Evolutionary conservation across 2,329 filamentous ascomycete genomes (phyloP).

Genomic region (Ophiocordyceps unilateralis): DNA sequence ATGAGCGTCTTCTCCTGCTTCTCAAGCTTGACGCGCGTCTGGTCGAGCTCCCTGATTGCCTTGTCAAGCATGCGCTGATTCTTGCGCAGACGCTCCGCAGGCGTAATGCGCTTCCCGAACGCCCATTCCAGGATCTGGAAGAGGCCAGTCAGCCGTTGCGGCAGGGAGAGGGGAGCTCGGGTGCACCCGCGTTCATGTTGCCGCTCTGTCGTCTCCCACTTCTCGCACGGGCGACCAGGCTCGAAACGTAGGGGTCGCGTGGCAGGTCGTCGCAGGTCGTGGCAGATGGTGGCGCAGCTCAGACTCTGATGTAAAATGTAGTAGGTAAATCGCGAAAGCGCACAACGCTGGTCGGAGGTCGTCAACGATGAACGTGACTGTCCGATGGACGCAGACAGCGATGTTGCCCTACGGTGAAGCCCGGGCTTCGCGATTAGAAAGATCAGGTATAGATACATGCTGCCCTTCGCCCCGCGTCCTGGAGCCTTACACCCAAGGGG

Average conservation of each 20-base stretch:
- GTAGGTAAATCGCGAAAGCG: no score
- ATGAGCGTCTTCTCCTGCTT: constrained; percentile 98
- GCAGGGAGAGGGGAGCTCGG: constrained; percentile 3
- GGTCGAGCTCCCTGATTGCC: constrained; percentile 88
- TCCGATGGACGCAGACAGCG: not conserved
- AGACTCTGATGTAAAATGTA: no score
- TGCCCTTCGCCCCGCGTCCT: not conserved
- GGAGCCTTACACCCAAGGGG: not conserved
- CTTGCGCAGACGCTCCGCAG: constrained; percentile 75
- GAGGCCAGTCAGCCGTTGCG: constrained; percentile 6
- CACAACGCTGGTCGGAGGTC: no score
- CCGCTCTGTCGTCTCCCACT: not conserved
- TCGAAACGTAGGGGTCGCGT: no score
- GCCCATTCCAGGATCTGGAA: constrained; percentile 90
- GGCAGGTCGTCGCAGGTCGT: no score
- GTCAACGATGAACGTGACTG: not conserved
- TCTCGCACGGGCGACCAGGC: no score
- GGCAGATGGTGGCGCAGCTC: no score
- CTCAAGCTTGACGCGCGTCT: constrained; percentile 88
- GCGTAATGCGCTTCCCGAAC: constrained; percentile 98
- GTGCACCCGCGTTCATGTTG: constrained; percentile 38
- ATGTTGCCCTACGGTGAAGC: no score
- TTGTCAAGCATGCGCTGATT: constrained; percentile 96
- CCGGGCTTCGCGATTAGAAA: no score
- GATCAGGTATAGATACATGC: not conserved